Evolutionary conservation across 345 rosid genomes (phyloP).

Genomic region (Lenwebbia sp.): DNA sequence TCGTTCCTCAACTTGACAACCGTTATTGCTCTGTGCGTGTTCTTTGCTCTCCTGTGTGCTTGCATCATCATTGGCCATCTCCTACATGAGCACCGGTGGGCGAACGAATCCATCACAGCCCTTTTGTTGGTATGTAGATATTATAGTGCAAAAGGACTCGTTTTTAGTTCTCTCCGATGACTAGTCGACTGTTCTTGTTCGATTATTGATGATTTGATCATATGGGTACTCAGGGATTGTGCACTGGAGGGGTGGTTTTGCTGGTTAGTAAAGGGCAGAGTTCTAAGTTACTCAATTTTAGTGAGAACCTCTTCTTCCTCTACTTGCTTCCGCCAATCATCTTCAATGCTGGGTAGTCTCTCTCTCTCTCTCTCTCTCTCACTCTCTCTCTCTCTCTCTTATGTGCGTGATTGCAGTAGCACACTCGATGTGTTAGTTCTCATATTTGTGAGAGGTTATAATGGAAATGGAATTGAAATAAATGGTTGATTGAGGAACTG

Average conservation of each 20-base stretch:
- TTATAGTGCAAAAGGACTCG: neutral
- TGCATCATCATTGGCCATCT: slow-evolving; percentile 58
- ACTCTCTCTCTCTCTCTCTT: neutral
- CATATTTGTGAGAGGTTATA: neutral
- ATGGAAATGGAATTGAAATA: neutral
- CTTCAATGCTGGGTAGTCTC: slow-evolving; percentile 61
- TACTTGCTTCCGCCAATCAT: slow-evolving; percentile 70
- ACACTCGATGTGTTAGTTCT: neutral
- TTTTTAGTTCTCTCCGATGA: neutral
- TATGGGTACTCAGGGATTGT: slow-evolving; percentile 35
- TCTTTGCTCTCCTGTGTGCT: slow-evolving; percentile 55
- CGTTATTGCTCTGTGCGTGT: slow-evolving; percentile 35
- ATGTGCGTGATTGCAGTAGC: neutral
- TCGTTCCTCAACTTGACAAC: slow-evolving; percentile 20
- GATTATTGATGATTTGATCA: neutral
- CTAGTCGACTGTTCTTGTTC: neutral
- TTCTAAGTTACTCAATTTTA: slow-evolving; percentile 29
- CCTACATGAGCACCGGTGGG: slow-evolving; percentile 66
- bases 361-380: neutral
- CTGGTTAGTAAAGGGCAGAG: slow-evolving; percentile 22
- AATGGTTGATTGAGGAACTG: neutral
- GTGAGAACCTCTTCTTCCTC: slow-evolving; percentile 68
- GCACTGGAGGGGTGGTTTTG: slow-evolving; percentile 46
- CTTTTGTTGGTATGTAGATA: slow-evolving; percentile 33
- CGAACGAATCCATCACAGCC: slow-evolving; percentile 60